Evolutionary conservation across 345 rosid species (phyloP).

Genomic region (Lepidium africanum): DNA sequence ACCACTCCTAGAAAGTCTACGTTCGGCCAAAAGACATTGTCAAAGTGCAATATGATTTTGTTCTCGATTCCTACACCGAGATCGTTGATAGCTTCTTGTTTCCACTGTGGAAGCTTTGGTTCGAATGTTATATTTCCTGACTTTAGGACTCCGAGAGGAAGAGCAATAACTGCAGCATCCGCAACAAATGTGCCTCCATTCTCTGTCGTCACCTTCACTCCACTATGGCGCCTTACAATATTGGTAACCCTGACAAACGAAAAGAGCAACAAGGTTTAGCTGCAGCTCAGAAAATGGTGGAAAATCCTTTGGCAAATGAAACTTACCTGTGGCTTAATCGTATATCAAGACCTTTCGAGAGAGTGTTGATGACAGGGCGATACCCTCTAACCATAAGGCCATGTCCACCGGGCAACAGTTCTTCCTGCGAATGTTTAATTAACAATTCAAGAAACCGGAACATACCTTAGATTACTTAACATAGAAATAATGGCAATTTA

Average conservation of each 20-base stretch:
- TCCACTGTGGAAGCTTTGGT: constrained; percentile 89
- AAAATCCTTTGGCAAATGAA: not conserved
- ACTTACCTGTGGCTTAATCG: constrained; percentile 69
- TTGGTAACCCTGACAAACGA: constrained; percentile 52
- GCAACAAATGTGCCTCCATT: constrained; percentile 60
- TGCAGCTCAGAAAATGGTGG: not conserved
- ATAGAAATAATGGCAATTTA: not conserved
- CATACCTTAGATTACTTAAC: not conserved
- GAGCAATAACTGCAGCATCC: constrained; percentile 76
- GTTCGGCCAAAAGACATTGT: constrained; percentile 93
- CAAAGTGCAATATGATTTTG: constrained; percentile 76
- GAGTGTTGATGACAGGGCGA: constrained; percentile 89
- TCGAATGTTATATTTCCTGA: constrained; percentile 60
- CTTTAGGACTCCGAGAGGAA: constrained; percentile 94
- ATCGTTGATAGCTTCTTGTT: constrained; percentile 77
- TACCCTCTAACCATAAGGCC: constrained; percentile 98
- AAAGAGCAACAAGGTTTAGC: not conserved
- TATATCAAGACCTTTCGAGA: constrained; percentile 89
- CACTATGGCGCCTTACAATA: constrained; percentile 51
- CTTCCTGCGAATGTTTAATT: constrained; percentile 49
- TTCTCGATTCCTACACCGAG: constrained; percentile 96
- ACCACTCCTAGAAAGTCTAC: constrained; percentile 98
- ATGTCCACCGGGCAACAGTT: constrained; percentile 88
- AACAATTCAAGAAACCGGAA: not conserved
- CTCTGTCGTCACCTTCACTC: constrained; percentile 78